These are phyloP conservation scores for Eutrema yunnanense DNA, from an alignment of 345 rosid genomes.

Conservation along the genomic window DNA sequence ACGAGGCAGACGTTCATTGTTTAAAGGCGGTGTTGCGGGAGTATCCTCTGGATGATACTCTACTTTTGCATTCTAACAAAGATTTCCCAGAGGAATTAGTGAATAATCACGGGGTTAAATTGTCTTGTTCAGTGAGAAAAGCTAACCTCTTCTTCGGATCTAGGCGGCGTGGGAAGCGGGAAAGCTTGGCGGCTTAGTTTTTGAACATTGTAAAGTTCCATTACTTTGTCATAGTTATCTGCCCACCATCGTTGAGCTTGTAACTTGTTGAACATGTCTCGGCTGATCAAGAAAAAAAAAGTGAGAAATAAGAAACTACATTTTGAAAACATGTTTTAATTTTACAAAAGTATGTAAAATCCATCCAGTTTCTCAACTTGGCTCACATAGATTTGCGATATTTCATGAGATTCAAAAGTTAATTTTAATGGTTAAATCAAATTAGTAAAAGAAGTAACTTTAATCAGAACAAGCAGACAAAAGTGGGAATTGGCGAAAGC, in stretches of 20 bases:
- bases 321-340: slow-evolving; percentile 9
- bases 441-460: neutral
- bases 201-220: slow-evolving; percentile 97
- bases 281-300: slow-evolving; percentile 40
- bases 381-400: neutral
- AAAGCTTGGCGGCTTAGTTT: slow-evolving; percentile 92
- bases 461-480: slow-evolving; percentile 3
- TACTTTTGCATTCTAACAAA: slow-evolving; percentile 51
- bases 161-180: slow-evolving; percentile 86
- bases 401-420: neutral
- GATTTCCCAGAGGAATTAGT: neutral
- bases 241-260: slow-evolving; percentile 99
- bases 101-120: neutral
- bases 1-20: slow-evolving; percentile 73
- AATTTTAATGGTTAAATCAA: neutral
- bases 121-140: neutral
- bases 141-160: slow-evolving; percentile 92
- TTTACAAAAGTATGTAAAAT: neutral
- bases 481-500: neutral
- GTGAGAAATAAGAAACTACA: neutral
- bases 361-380: neutral
- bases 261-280: slow-evolving; percentile 92
- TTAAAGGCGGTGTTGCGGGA: slow-evolving; percentile 76
- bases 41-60: slow-evolving; percentile 74
- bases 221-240: slow-evolving; percentile 88